Evolutionary conservation across 2,329 filamentous ascomycete genomes (phyloP).

Genomic region (Colletotrichum paranaense): DNA sequence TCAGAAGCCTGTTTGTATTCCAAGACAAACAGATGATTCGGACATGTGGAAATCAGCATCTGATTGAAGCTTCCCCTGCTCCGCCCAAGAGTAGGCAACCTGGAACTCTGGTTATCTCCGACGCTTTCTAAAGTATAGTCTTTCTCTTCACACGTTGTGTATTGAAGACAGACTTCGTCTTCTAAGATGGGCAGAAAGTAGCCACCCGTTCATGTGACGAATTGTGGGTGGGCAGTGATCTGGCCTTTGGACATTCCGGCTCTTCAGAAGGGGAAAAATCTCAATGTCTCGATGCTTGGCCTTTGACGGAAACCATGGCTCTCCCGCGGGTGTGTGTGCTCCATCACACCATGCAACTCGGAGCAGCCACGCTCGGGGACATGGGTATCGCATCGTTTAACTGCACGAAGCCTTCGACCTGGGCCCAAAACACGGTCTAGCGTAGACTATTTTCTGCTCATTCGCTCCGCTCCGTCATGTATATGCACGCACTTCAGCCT

Average conservation of each 20-base stretch:
- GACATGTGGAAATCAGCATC: no score
- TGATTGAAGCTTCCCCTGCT: background rate
- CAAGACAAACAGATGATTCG: background rate
- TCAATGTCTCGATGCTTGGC: background rate
- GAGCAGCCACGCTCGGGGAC: conserved; percentile 30
- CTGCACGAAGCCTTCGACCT: conserved; percentile 28
- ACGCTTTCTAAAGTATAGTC: no score
- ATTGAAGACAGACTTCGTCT: background rate
- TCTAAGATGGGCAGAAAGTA: background rate
- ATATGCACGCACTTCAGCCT: conserved; percentile 28
- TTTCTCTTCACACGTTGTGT: background rate
- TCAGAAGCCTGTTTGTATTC: background rate
- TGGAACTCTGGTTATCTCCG: background rate
- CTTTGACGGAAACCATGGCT: background rate
- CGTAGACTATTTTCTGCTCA: conserved; percentile 10
- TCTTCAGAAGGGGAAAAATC: background rate
- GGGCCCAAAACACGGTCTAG: conserved; percentile 24
- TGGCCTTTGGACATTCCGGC: background rate
- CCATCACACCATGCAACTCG: conserved; percentile 15
- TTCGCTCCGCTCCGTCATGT: conserved; percentile 17
- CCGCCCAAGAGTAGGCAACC: background rate
- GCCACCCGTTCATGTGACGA: background rate
- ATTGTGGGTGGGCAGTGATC: background rate
- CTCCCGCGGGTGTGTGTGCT: background rate
- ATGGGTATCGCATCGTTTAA: background rate